Evolutionary conservation across 139 green algal species (phyloP).

Genomic region (Dunaliella sp.): DNA sequence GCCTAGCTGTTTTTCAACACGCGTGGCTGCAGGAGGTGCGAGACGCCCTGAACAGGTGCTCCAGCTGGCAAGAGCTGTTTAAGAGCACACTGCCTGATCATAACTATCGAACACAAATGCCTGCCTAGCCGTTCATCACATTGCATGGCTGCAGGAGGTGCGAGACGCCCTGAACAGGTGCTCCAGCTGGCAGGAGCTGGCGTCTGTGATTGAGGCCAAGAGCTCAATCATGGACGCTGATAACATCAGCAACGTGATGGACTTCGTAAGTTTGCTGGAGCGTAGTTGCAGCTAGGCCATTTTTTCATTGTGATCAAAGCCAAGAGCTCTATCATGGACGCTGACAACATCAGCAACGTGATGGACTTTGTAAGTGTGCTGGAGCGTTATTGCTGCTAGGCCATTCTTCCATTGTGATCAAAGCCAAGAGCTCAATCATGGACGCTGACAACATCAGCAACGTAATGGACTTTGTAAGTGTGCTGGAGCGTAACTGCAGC

Average conservation of each 20-base stretch:
- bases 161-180: conserved; percentile 14
- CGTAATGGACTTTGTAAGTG: conserved; percentile 19
- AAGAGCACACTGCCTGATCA: no score
- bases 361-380: no score
- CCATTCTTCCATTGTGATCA: no score
- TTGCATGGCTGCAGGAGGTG: conserved; percentile 2
- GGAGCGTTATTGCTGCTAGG: no score
- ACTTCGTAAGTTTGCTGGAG: no score
- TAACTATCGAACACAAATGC: no score
- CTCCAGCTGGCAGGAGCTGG: conserved; percentile 12
- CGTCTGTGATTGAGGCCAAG: conserved; percentile 4
- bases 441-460: conserved; percentile 25
- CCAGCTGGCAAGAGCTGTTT: no score
- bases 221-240: conserved; percentile 21
- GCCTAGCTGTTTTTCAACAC: no score
- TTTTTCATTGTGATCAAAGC: conserved; percentile 11
- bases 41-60: no score
- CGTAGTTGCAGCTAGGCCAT: no score
- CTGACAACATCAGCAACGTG: conserved; percentile 22
- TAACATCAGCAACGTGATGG: conserved; percentile 20
- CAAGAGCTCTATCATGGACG: conserved; percentile 14
- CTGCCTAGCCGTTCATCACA: background rate
- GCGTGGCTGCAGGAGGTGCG: no score
- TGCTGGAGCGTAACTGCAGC: no score
- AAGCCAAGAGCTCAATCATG: background rate